Base-by-base conservation (phyloP, 176 grass and related monocot species). In the Elymus sibiricus region DNA sequence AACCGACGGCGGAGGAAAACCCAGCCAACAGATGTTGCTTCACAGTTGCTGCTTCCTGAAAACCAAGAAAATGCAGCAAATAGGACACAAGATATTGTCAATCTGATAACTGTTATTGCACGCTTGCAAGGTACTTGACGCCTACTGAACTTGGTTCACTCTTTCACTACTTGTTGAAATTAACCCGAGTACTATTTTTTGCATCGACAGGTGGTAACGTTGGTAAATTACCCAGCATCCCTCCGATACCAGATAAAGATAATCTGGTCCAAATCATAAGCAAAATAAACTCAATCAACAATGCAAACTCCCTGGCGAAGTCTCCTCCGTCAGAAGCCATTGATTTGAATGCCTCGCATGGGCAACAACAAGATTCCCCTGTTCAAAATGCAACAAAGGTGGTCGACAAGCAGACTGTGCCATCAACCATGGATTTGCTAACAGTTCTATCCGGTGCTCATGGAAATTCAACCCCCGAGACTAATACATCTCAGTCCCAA, bases 1-100 rank as follows among this genome's bases (percentile, higher is more conserved):
- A 99, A 99, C 77, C 65, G 94, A 27, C 88, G 97, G 17, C 89
- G 97, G 90, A 96, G 97, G 38, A 99, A 99, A 88, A 94, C 97
- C 28, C 94, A 97, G 46, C 90, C 92, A 22, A 90, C 90, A 60
- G 97, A 97, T 86, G 97, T 90, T 85, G 86, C 97, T 47, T 91
- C 97, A 2, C 92, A 90, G 70, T 38, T 99, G 53, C 49, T 97
- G 71, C 89, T 94, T 77, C 92, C 94, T 75, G 92, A 80, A 70
- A 99, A 93, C 88, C 92, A 97, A 84, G 97, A 94, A 83, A 90
- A 88, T 78, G 72, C 87, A 66, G 87, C 83, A 4, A 97, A 86
- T 70, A 86, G 86, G 77, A 94, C 93, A 81, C 82, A 93, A 5
- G 90, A 99, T 84, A 91, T 97, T 28, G 97, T 97, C 83, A 99